Base-by-base conservation (phyloP, 2,329 filamentous ascomycete genomes). In the Sclerotinia trifoliorum region DNA sequence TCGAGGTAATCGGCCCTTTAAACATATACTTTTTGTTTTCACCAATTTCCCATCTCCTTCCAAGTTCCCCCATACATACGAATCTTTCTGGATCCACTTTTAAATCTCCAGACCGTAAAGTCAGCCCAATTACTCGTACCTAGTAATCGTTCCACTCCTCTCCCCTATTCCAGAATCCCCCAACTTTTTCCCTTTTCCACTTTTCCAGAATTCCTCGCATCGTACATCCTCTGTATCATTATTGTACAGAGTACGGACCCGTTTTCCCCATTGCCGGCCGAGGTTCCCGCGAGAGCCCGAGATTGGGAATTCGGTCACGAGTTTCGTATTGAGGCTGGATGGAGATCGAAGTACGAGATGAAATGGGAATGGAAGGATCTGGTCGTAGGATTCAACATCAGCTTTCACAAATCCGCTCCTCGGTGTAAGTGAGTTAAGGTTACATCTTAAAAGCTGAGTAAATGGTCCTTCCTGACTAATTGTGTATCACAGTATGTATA, bases 1-100 rank as follows among this genome's bases (percentile, higher is more conserved):
- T 62, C 46, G 60, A 62, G 60, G 29, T 51, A 62, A 62, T 62
- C 60, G 60, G 60, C 46, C 60, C 60, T 62, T 62, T 62, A 51
- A 1, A 51, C 5, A 26, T n/a, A 24, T 26, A 7, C 13, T 15
- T 39, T 39, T 11, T 39, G 32, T 10, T 8, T 49, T 19, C 46
- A 21, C 35, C 35, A 26, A 62, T 39, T 51, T 51, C 32, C 60
- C 48, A 44, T 26, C 48, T 24, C n/a, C n/a, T n/a, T n/a, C n/a
- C n/a, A n/a, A n/a, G n/a, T 11, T 39, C 39, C 32, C 46, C 60
- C 60, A 17, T 39, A 35, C 32, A 32, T 32, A 24, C 21, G 44
- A 62, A 62, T 62, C 44, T 42, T 39, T 3, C 17, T 15, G 29
- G 26, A 19, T 51, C 60, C 46, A 62, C 60, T 51, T 62, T 62